phyloP scores from a whole-genome alignment of 2,329 filamentous ascomycete species.

The Pyricularia grisea region DNA sequence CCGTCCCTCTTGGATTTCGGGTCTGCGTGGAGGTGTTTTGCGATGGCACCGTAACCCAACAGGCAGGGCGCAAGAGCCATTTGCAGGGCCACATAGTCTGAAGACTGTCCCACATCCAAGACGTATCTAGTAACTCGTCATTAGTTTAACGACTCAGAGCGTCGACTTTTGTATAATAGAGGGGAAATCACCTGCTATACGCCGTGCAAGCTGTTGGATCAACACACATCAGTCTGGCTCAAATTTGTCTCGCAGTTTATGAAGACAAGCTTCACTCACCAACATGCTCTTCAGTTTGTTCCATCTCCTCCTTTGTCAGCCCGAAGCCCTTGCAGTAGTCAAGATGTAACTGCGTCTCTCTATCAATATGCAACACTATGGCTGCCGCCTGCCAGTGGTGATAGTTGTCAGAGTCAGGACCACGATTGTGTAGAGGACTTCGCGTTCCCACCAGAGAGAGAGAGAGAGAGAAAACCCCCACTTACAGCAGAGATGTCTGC shows the following conservation, averaged over 20 bases:
- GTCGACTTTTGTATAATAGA: background rate
- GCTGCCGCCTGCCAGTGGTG: constrained; percentile 21
- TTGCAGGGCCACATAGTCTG: constrained; percentile 83
- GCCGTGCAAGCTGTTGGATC: constrained; percentile 27
- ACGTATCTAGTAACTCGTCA: constrained; percentile 50
- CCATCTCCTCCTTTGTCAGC: constrained; percentile 63
- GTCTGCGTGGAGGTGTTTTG: constrained; percentile 57
- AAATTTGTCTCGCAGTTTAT: constrained; percentile 15
- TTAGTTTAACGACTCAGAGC: constrained; percentile 6
- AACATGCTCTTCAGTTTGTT: constrained; percentile 63
- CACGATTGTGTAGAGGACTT: background rate
- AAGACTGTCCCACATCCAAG: constrained; percentile 76
- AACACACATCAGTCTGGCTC: background rate
- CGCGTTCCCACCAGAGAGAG: too few relatives aligned
- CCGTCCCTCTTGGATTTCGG: constrained; percentile 49
- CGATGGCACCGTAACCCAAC: constrained; percentile 80
- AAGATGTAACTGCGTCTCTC: constrained; percentile 74
- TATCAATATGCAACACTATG: constrained; percentile 68
- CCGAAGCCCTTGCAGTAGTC: constrained; percentile 77
- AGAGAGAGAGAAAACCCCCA: constrained; percentile 5
- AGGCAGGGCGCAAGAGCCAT: constrained; percentile 78
- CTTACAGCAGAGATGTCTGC: constrained; percentile 61
- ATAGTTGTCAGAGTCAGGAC: background rate
- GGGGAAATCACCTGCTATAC: constrained; percentile 19
- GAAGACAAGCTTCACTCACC: constrained; percentile 32